Conservation (phyloP, 1,284 basidiomycete genomes). For the Trichosporon coremiiforme region DNA sequence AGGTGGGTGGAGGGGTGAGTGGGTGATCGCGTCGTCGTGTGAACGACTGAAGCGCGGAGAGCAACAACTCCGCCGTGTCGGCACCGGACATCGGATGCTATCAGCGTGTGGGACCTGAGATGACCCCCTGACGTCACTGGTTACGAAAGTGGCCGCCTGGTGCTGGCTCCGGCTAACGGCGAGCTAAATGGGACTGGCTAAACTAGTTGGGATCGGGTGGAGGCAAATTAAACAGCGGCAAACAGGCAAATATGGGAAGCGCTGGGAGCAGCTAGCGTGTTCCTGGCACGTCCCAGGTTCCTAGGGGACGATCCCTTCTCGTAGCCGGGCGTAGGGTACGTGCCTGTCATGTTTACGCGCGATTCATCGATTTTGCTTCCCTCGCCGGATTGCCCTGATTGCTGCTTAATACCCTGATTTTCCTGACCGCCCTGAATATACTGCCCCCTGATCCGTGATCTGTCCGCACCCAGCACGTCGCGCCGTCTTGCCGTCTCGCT, state of each 20-base stretch:
- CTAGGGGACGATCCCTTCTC: conserved; percentile 11
- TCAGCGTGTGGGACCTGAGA: conserved; percentile 4
- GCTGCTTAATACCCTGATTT: background rate
- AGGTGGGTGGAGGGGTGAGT: background rate
- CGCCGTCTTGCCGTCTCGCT: background rate
- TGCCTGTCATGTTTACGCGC: background rate
- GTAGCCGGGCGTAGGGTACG: background rate
- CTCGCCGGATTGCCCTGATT: conserved; percentile 13
- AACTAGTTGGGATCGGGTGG: background rate
- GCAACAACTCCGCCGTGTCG: background rate
- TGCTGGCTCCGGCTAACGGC: background rate
- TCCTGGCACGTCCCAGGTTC: background rate
- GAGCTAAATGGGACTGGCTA: background rate
- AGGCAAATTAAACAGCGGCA: background rate
- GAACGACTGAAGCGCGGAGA: background rate
- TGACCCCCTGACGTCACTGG: background rate
- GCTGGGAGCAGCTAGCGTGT: conserved; percentile 9
- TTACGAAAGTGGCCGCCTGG: background rate
- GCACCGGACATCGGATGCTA: conserved; percentile 14
- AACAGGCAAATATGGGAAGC: conserved; percentile 8
- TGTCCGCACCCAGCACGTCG: background rate
- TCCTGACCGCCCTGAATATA: background rate
- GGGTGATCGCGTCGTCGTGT: background rate
- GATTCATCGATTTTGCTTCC: conserved; percentile 1
- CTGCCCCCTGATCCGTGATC: background rate